A percentile compares a stretch with the other conserved stretches of the same genome.
These are phyloP conservation scores for Leptomonas seymouri DNA, from an alignment of 208 protist genomes.

Conservation along the genomic window DNA sequence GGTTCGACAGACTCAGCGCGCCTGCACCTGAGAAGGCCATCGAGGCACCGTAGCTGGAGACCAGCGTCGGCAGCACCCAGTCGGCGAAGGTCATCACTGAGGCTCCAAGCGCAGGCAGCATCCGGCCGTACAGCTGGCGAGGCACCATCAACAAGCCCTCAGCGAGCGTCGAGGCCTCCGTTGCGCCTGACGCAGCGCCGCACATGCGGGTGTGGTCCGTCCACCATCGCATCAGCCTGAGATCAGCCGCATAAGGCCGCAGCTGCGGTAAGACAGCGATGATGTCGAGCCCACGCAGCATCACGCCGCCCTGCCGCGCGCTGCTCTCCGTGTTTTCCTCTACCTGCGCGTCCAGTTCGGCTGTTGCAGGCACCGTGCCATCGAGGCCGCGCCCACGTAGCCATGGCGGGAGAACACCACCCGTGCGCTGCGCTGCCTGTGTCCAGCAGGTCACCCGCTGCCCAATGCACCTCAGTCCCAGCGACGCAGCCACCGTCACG, in stretches of 20 bases:
- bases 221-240: constrained; percentile 70
- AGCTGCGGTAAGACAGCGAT: constrained; percentile 63
- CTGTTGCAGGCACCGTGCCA: constrained; percentile 17
- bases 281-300: constrained; percentile 80
- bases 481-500: constrained; percentile 26
- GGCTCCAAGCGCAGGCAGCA: constrained; percentile 37
- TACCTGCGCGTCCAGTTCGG: constrained; percentile 53
- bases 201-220: constrained; percentile 34
- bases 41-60: constrained; percentile 40
- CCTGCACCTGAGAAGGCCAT: constrained; percentile 23
- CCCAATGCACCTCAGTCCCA: constrained; percentile 28
- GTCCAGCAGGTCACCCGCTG: constrained; percentile 20
- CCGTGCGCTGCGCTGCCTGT: constrained; percentile 31
- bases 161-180: constrained; percentile 21
- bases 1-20: constrained; percentile 27
- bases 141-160: constrained; percentile 17
- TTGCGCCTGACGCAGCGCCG: constrained; percentile 12
- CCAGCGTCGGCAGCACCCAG: constrained; percentile 45
- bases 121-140: constrained; percentile 30
- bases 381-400: constrained; percentile 26
- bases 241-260: constrained; percentile 72
- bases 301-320: constrained; percentile 48
- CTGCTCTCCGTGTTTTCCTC: constrained; percentile 56
- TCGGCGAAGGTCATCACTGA: constrained; percentile 34
- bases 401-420: constrained; percentile 28